Evolutionary conservation across 2,329 filamentous ascomycete genomes (phyloP).

Genomic region (Ophiostoma perfectum): DNA sequence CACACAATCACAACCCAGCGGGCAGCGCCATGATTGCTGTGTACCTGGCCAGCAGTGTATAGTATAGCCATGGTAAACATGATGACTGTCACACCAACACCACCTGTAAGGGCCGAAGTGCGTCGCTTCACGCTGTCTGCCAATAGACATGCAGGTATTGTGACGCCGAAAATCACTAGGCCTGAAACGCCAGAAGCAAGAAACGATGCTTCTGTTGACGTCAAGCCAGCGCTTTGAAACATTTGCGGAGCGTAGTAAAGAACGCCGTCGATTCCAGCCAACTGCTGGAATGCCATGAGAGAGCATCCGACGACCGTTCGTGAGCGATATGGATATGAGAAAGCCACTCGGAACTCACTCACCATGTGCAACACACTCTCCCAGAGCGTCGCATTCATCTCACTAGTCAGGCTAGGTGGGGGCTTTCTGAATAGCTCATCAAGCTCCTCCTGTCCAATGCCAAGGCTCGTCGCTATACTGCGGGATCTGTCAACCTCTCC

Average conservation of each 20-base stretch:
- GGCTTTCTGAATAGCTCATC: slow-evolving; percentile 1
- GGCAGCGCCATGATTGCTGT: not conserved
- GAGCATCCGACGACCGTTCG: slow-evolving; percentile 2
- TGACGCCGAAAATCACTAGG: slow-evolving; percentile 3
- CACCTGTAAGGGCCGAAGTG: not conserved
- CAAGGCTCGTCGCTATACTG: not conserved
- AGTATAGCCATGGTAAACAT: slow-evolving; percentile 3
- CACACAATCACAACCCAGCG: slow-evolving; percentile 13
- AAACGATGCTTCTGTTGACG: slow-evolving; percentile 3
- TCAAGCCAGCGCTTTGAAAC: slow-evolving; percentile 9
- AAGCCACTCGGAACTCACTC: slow-evolving; percentile 3
- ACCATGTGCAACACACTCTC: not conserved
- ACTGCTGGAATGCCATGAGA: slow-evolving; percentile 13
- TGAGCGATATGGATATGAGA: not conserved
- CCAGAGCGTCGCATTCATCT: not conserved
- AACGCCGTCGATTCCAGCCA: slow-evolving; percentile 11
- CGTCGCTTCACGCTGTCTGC: slow-evolving; percentile 3
- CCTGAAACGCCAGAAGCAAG: slow-evolving; percentile 7
- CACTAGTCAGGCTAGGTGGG: not conserved
- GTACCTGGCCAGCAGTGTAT: not conserved
- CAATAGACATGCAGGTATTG: not conserved
- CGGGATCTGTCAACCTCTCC: slow-evolving; percentile 1
- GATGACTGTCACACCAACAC: not conserved
- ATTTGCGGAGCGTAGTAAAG: slow-evolving; percentile 11
- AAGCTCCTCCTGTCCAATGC: slow-evolving; percentile 3